Evolutionary conservation across 2,329 filamentous ascomycete species (phyloP), one percentile per base, ranked within the genome.

Genomic region (Pyrenophora seminiperda): DNA sequence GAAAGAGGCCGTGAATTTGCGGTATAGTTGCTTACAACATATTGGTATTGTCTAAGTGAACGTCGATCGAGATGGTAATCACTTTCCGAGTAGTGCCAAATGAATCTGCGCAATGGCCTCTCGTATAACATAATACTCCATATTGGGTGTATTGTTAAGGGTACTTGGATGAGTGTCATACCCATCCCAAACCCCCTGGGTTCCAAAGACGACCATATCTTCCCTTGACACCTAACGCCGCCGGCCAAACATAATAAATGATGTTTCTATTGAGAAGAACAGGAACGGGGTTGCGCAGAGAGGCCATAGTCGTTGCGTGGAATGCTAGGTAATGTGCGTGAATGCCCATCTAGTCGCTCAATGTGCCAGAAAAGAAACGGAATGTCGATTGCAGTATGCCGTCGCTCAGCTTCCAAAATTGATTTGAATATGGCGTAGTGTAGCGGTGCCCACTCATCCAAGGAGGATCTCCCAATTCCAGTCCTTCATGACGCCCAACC

Each of bases 401-500:
- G 24, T 13, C 7, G 24, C 10, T 13, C 10, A 13, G 24, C 7
- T 11, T 27, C 10, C 24, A 27, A 11, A 10, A 10, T 1, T 3
- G 4, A 11, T 27, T 27, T 38, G 22, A 27, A 17, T 15, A 22
- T 15, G 30, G 34, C 18, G 14, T 29, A 18, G 30, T 20, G 11
- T 3, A 27, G 13, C 7, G 10, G 7, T 27, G 24, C 2, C 5
- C 9, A 2, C 5, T 66, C 37, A 67, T 42, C 63, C 63, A 22
- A 67, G 58, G 29, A 67, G 55, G 18, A 67, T 58, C 58, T 89
- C 85, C 85, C 86, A 89, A n/a, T 78, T 75, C 83, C 84, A 87
- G 59, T 88, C 85, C 54, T 81, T 81, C 86, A 89, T 89, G 33
- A 89, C 84, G 30, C 85, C 83, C 7, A 87, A 76, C 86, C 86